Percentiles rank a stretch among this genome's conserved stretches.
These are phyloP conservation scores for Ceratocystis eucalypticola DNA, from an alignment of 2,329 filamentous ascomycete genomes.

Conservation along the genomic window DNA sequence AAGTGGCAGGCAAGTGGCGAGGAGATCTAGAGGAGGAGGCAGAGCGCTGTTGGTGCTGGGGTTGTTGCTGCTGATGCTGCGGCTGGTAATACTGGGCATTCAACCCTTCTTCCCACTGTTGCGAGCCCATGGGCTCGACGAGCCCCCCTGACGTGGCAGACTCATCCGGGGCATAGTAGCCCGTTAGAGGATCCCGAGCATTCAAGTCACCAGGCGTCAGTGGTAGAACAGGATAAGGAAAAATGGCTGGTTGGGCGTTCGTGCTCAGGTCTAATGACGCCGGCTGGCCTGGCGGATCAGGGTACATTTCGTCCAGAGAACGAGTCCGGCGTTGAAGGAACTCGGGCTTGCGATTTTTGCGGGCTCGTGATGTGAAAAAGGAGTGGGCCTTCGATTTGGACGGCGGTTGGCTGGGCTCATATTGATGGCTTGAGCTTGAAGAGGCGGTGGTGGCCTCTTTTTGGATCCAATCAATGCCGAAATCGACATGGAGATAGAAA, in stretches of 20 bases:
- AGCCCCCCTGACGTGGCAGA: neutral
- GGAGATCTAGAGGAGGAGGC: neutral
- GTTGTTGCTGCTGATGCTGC: neutral
- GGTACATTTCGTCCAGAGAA: slow-evolving; percentile 34
- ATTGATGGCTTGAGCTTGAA: slow-evolving; percentile 35
- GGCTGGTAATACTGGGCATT: neutral
- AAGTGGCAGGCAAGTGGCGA: neutral
- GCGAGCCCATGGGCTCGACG: neutral
- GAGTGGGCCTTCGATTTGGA: slow-evolving; percentile 20
- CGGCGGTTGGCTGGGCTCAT: slow-evolving; percentile 31
- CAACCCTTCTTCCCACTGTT: neutral
- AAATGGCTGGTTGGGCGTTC: neutral
- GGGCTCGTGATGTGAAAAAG: slow-evolving; percentile 10
- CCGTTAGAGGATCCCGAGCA: slow-evolving; percentile 15
- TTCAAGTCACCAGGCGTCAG: slow-evolving; percentile 16
- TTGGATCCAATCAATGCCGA: slow-evolving; percentile 38
- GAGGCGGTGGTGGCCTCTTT: slow-evolving; percentile 26
- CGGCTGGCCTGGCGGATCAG: neutral
- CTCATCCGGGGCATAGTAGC: slow-evolving; percentile 6
- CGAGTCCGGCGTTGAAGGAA: slow-evolving; percentile 18
- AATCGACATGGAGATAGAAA: slow-evolving; percentile 39
- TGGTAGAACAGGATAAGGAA: slow-evolving; percentile 11
- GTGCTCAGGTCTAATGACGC: slow-evolving; percentile 8
- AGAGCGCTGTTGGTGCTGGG: neutral
- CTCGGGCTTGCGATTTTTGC: slow-evolving; percentile 22